Evolutionary conservation across 345 rosid genomes (phyloP), one percentile per base, ranked within the genome.

Genomic region (Odontarrhena argentea): DNA sequence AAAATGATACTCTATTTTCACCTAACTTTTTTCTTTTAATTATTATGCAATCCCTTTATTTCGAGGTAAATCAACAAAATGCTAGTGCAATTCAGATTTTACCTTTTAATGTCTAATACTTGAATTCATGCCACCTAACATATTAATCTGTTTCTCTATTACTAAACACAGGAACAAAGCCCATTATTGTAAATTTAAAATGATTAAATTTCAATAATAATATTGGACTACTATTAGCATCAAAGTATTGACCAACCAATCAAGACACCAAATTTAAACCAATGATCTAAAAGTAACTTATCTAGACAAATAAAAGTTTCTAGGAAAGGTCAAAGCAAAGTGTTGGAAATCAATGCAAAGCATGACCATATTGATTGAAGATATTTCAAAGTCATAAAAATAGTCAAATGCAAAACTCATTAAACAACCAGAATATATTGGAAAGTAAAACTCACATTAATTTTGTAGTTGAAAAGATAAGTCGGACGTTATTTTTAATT

Each of bases 361-460:
- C 65, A 71, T 45, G 42, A 54, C 61, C 46, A 6, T 15, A 43
- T 46, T 70, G 56, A 71, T 15, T 46, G 63, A 38, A 48, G 22
- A 41, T 47, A 55, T 22, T 7, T 8, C 24, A 14, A 52, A 52
- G 68, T 25, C 35, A 22, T 30, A 32, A 22, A 1, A 63, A 54
- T 4, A 5, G 56, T 55, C 69, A 51, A 50, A 69, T 41, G 18
- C 2, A 60, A 18, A n/a, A 32, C 15, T 35, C n/a, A 48, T 63
- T 28, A 41, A 49, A 34, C 56, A 59, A 41, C 14, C 57, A 45
- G 55, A 60, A 35, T 36, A 18, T 5, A 72, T 22, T 51, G 59
- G 34, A 51, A 65, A 65, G 76, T 57, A 52, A 18, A 59, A 50
- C 46, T 59, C 14, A 15, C 61, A 73, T 59, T 53, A 30, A 67